Evolutionary conservation across 176 grass and related monocot genomes (phyloP).

Genomic region (Carex scoparia): DNA sequence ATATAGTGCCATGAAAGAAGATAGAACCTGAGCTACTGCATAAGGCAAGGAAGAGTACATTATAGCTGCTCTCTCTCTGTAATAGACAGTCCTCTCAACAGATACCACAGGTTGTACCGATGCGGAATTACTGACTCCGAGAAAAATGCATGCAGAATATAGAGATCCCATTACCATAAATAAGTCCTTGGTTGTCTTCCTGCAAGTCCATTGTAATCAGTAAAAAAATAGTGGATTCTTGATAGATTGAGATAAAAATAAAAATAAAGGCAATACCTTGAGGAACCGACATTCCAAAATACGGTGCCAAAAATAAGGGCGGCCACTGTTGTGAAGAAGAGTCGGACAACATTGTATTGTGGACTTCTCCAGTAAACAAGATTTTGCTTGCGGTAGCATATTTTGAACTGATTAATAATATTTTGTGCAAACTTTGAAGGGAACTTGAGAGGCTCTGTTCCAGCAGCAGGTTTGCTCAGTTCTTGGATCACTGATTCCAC

Average conservation of each 20-base stretch:
- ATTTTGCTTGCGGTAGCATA: slow-evolving; percentile 52
- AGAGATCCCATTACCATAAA: slow-evolving; percentile 57
- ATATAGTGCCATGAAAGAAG: background rate
- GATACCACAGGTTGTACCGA: slow-evolving; percentile 68
- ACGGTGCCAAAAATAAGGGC: slow-evolving; percentile 56
- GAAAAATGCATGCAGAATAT: slow-evolving; percentile 60
- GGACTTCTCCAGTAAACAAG: slow-evolving; percentile 81
- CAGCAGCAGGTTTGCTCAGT: slow-evolving; percentile 38
- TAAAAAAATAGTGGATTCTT: background rate
- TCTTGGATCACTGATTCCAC: slow-evolving; percentile 42
- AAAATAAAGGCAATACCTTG: background rate
- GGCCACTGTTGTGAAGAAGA: slow-evolving; percentile 51
- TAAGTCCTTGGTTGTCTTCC: slow-evolving; percentile 53
- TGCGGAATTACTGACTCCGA: slow-evolving; percentile 61
- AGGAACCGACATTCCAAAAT: slow-evolving; percentile 60
- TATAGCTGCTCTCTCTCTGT: slow-evolving; percentile 55
- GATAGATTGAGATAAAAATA: background rate
- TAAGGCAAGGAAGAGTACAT: slow-evolving; percentile 73
- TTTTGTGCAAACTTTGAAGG: slow-evolving; percentile 49
- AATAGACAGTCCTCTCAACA: slow-evolving; percentile 63
- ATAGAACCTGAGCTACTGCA: slow-evolving; percentile 68
- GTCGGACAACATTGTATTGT: slow-evolving; percentile 54
- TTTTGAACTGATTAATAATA: slow-evolving; percentile 43
- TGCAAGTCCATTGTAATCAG: slow-evolving; percentile 26
- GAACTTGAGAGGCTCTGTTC: slow-evolving; percentile 47